Base-by-base conservation (phyloP, 192 early-diverging fungal genomes). In the Linderina pennispora region DNA sequence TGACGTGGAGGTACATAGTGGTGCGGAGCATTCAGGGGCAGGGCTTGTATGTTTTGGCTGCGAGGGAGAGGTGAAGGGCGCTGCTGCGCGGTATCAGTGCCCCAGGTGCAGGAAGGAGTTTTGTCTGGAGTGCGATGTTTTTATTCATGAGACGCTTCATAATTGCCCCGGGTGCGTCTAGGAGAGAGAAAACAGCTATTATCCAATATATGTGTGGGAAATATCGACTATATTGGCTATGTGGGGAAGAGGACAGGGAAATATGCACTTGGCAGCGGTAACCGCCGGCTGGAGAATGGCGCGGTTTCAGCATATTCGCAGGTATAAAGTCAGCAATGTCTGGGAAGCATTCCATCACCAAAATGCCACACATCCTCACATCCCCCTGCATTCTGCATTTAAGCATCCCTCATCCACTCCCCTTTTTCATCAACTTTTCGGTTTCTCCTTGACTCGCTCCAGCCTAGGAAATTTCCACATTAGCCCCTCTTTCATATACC, bases 81-180 rank as follows among this genome's bases (percentile, higher is more conserved):
- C 57, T 50, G 47, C 15, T 1, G 16, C 49, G 32, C 65, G 83
- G 15, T 91, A 80, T 54, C 67, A 79, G 24, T 97, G 94, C 63
- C 77, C 77, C 13, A 69, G 78, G 16, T 97, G 94, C 58, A 58
- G 73, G 22, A 59, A 90, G 20, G 67, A 76, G 23, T 95, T 88
- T 57, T 97, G 94, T 53, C 54, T 84, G 20, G 94, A 97, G 23
- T 97, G 94, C 62, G 94, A 97, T 64, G 44, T 90, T 2, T 97
- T 87, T 73, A 76, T 91, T 18, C 94, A 97, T 54, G 92, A 97
- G 53, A 85, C 86, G 14, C 67, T 97, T 23, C 90, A 92, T 49
- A 92, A 90, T 53, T 97, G 94, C 62, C 84, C 86, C 0, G 83
- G 83, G 19, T 89, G 87, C 23, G 63, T 59, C 18, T 57, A 25